Conservation (phyloP, 768 basidiomycete species). For the Suillus subluteus region DNA sequence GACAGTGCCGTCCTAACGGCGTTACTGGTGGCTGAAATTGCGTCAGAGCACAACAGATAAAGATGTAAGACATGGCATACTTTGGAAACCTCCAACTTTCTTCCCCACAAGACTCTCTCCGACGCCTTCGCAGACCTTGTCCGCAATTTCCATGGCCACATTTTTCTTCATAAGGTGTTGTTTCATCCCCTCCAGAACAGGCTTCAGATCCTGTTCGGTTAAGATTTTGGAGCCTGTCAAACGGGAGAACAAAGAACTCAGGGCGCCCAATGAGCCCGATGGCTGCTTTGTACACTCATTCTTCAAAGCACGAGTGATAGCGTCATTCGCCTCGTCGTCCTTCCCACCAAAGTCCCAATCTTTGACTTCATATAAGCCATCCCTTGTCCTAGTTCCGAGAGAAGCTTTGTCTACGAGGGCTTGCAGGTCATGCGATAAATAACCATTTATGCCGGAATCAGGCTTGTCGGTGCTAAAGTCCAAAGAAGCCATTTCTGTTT, state of each 20-base stretch:
- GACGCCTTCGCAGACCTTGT: slow-evolving; percentile 94
- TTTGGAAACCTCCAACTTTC: slow-evolving; percentile 88
- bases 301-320: slow-evolving; percentile 63
- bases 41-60: slow-evolving; percentile 11
- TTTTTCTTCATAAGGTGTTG: slow-evolving; percentile 99
- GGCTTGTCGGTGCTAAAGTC: slow-evolving; percentile 79
- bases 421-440: slow-evolving; percentile 52
- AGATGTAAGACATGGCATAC: slow-evolving; percentile 46
- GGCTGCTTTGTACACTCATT: slow-evolving; percentile 40
- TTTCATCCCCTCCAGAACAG: slow-evolving; percentile 92
- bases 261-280: slow-evolving; percentile 56
- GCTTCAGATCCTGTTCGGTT: slow-evolving; percentile 80
- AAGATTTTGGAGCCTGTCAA: slow-evolving; percentile 86
- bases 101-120: slow-evolving; percentile 88
- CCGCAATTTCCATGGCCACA: slow-evolving; percentile 93
- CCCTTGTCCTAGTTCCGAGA: slow-evolving; percentile 72
- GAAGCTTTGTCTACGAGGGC: slow-evolving; percentile 71
- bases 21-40: slow-evolving; percentile 69
- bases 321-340: slow-evolving; percentile 33
- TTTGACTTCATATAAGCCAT: slow-evolving; percentile 75
- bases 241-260: slow-evolving; percentile 83
- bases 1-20: slow-evolving; percentile 86
- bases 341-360: slow-evolving; percentile 81
- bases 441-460: slow-evolving; percentile 35
- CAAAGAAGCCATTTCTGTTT: slow-evolving; percentile 89